Conservation (phyloP, 2,329 filamentous ascomycete species). For the Fonsecaea multimorphosa region DNA sequence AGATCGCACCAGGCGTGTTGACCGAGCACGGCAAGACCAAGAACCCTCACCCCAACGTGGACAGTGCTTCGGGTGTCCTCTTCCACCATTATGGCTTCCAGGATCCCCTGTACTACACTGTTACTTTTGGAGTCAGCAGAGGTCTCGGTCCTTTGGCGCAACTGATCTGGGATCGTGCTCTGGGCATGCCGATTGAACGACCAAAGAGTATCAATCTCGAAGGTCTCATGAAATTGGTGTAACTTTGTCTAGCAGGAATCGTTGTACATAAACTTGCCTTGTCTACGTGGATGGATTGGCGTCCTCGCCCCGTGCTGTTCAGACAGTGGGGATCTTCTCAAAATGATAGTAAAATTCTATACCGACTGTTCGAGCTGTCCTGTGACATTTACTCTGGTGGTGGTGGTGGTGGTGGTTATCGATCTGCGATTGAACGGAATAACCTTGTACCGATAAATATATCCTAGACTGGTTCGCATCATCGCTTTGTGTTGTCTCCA, state of each 20-base stretch:
- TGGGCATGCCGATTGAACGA: conserved; percentile 94
- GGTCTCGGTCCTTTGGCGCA: conserved; percentile 87
- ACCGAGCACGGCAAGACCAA: conserved; percentile 98
- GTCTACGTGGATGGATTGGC: conserved; percentile 12
- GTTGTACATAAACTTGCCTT: conserved; percentile 29
- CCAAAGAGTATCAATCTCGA: conserved; percentile 97
- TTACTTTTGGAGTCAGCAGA: conserved; percentile 70
- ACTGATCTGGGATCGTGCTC: conserved; percentile 91
- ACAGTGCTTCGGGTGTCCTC: conserved; percentile 88
- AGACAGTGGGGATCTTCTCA: background rate
- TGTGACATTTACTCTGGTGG: background rate
- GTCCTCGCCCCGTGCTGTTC: conserved; percentile 5
- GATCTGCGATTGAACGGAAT: background rate
- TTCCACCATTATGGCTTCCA: conserved; percentile 99
- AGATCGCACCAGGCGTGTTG: conserved; percentile 87
- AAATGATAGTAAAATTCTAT: background rate
- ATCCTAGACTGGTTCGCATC: background rate
- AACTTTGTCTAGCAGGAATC: conserved; percentile 18
- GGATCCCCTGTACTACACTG: conserved; percentile 92
- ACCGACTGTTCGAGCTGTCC: background rate
- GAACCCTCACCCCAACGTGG: conserved; percentile 97
- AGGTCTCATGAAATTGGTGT: conserved; percentile 74
- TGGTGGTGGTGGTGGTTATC: background rate
- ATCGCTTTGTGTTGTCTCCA: too few relatives aligned
- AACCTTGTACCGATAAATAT: background rate